Evolutionary conservation across 1,284 basidiomycete species (phyloP), one percentile per base, ranked within the genome.

Genomic region (Naganishia albida): DNA sequence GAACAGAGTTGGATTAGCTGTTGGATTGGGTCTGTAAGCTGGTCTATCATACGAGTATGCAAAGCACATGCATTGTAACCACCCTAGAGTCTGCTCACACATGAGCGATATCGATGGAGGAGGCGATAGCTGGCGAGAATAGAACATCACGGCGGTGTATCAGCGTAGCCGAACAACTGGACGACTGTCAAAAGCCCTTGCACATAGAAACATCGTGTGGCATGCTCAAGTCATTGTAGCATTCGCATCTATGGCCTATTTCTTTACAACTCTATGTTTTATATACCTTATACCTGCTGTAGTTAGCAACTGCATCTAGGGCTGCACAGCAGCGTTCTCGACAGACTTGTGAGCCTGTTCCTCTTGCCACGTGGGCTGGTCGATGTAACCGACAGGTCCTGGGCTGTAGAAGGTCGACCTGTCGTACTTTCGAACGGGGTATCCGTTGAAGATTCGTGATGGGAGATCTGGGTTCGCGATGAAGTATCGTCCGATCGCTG

Each of bases 401-500:
- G 52, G 60, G 2, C 48, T 50, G 68, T 76, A 76, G 67, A 76
- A 77, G 1, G 76, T 77, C 20, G 56, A 44, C 25, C 76, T 66
- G 69, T 81, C 72, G 70, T 80, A 82, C 13, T 65, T 49, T 56
- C 69, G 73, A n/a, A 80, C 68, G 1, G 71, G 65, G 46, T 71
- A 69, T 12, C 70, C 71, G 26, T 79, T 70, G 65, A 70, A 70
- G 59, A 82, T 70, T 7, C 86, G 79, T n/a, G 75, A 65, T 0
- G 83, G 82, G 0, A 87, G 76, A 71, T 87, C 85, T 2, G 86
- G 86, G 80, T 82, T 74, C 66, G 72, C 66, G 23, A 83, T 82
- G 68, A 80, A 86, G 62, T 73, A 71, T 43, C 85, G 72, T 1
- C 85, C 85, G 68, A 84, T 82, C 0, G 80, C 81, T 43, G 85